Evolutionary conservation across 108 stramenopile genomes (phyloP), one percentile per base, ranked within the genome.

Genomic region (Schizochytrium sp.): DNA sequence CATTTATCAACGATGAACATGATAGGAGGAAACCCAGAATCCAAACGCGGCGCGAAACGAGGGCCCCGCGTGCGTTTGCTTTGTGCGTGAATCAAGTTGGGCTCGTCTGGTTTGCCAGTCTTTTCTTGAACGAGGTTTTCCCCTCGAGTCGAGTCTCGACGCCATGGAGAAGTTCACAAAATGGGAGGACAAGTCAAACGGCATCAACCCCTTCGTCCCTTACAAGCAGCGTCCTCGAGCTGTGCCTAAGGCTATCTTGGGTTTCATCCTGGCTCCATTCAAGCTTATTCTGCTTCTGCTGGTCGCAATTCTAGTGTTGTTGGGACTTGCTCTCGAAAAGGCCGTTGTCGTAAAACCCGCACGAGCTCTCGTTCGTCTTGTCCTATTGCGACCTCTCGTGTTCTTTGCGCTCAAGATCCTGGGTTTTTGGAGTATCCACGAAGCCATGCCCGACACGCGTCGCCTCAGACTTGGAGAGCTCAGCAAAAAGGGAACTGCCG

Each of bases 161-260:
- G 3, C 12, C 2, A 83, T 83, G 76, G 76, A 83, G 76, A 83
- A 83, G 76, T 83, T 83, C 47, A 83, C 76, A 10, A 47, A 53
- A 28, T 83, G 76, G 76, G 76, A 83, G 53, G 76, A 83, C 76
- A 83, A 83, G 76, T 83, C 76, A n/a, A 55, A 55, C 76, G 76
- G 76, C 38, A 83, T 83, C 47, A 83, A 83, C 76, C 76, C 76
- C n/a, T 83, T 83, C 53, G 76, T 83, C 50, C 76, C 76, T n/a
- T 38, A 55, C 47, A 5, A 5, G 3, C 76, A 50, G 1, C 76
- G 47, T n/a, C 5, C 45, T 38, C 47, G 76, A 17, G 76, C 50
- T 47, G 38, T 83, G 8, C 53, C 53, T 10, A 0, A 38, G 53
- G 76, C 76, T 5, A 53, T 40, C 10, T 17, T 50, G 47, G 76